A percentile compares a stretch with the other conserved stretches of the same genome.
Evolutionary conservation across 345 rosid genomes (phyloP).

Genomic region (Melaleuca quinquenervia): DNA sequence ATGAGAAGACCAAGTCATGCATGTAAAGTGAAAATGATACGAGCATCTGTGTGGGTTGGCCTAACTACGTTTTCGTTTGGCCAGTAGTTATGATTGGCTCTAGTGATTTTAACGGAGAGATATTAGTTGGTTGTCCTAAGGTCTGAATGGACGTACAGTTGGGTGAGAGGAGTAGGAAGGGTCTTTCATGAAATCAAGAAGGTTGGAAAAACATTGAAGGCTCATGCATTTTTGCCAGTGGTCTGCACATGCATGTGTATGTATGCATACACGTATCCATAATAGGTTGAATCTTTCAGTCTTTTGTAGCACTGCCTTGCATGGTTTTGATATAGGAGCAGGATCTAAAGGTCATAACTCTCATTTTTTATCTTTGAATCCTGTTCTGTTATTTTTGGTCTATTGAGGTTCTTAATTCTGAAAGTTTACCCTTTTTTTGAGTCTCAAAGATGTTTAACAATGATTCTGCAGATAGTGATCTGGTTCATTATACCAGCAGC

Average conservation of each 20-base stretch:
- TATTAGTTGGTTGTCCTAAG: not conserved
- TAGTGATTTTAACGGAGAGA: not conserved
- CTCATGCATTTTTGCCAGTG: not conserved
- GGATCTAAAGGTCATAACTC: not conserved
- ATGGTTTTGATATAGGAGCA: not conserved
- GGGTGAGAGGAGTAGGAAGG: not conserved
- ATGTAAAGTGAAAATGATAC: not conserved
- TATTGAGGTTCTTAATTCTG: not conserved
- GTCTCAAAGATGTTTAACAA: not conserved
- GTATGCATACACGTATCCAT: not conserved
- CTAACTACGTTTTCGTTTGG: not conserved
- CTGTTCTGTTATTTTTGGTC: not conserved
- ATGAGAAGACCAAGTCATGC: not conserved
- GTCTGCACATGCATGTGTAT: not conserved
- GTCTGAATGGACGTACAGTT: not conserved
- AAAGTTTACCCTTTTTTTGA: not conserved
- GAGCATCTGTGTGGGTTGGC: not conserved
- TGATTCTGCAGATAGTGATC: slow-evolving; percentile 44
- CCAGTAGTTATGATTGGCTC: not conserved
- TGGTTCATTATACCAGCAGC: slow-evolving; percentile 61
- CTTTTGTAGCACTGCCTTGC: not conserved
- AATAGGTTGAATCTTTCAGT: not conserved
- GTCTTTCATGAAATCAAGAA: not conserved
- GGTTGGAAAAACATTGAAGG: not conserved
- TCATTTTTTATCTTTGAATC: not conserved